Evolutionary conservation across 257 asterid species (phyloP).

Genomic region (Gentiana straminea): DNA sequence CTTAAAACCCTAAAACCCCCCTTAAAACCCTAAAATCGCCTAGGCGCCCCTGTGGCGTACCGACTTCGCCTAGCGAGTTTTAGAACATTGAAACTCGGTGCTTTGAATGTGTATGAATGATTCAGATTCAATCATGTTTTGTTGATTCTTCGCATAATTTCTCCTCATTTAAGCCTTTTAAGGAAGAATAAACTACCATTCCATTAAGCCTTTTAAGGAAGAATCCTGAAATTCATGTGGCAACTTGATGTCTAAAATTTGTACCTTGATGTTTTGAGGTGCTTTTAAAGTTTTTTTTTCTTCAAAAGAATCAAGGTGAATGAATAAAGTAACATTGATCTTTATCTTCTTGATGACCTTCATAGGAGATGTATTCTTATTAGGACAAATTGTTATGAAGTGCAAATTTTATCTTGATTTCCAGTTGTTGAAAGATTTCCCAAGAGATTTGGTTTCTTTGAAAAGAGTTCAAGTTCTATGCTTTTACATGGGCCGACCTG

Average conservation of each 20-base stretch:
- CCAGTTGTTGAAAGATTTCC: constrained; percentile 70
- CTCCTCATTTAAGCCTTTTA: too few species aligned
- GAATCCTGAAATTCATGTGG: too few species aligned
- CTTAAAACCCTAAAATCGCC: too few species aligned
- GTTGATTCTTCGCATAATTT: too few species aligned
- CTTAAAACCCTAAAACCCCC: too few species aligned
- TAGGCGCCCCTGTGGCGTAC: too few species aligned
- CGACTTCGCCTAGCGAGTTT: too few species aligned
- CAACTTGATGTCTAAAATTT: not conserved
- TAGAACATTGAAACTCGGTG: too few species aligned
- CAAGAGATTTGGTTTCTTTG: constrained; percentile 67
- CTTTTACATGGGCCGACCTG: constrained; percentile 83
- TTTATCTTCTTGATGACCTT: not conserved
- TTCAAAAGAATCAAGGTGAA: constrained; percentile 1
- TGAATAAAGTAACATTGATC: not conserved
- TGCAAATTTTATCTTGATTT: not conserved
- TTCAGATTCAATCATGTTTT: too few species aligned
- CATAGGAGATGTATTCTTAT: not conserved
- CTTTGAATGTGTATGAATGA: too few species aligned
- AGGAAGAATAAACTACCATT: too few species aligned
- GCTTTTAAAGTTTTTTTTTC: not conserved
- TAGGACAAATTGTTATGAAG: not conserved
- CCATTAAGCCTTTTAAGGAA: not conserved
- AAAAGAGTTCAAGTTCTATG: constrained; percentile 83
- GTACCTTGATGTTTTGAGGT: not conserved